Evolutionary conservation across 148 eudicot species (phyloP), one percentile per base, ranked within the genome.

Genomic region (Drosera capensis): DNA sequence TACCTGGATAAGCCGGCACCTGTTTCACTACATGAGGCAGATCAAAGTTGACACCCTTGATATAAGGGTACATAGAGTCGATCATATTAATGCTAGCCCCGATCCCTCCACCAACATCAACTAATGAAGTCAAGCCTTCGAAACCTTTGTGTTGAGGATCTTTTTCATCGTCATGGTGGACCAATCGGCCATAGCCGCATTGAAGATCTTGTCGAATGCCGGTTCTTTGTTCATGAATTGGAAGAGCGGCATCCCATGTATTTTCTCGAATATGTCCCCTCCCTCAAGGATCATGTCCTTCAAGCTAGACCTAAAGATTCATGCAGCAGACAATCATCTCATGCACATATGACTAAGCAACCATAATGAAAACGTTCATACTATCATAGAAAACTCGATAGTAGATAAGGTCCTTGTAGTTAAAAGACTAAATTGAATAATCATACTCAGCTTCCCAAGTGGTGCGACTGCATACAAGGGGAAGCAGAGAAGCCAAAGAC

Each of bases 11-110:
- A 25, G 45, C 4, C 3, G 35, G 23, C 23, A 20, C 23, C 1
- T 52, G 26, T 5, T 41, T 42, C 14, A 52, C 8, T 11, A 38
- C 56, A 25, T 52, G 8, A 26, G 56, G 56, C 14, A 40, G 17
- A 19, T 52, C 56, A 20, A 52, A 52, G 23, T 52, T 52, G 22
- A 52, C 40, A 30, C 56, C 56, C 8, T 40, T 52, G 1, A 52
- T 26, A 12, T 39, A 11, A 2, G 56, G 56, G 34, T 52, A 52
- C 17, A 11, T 40, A 24, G 45, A 39, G 21, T 34, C 34, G 35
- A 52, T 52, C 26, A 52, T 41, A 23, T 40, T 52, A 4, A 52
- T 22, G 35, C 41, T 40, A 14, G 45, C 17, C 25, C 56, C 56
- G 5, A 9, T 52, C 5, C 56, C 56, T 1, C 56, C 56, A 12